Percentiles rank a stretch among this genome's conserved stretches.
Evolutionary conservation across 164 flowering plant species (phyloP).

Genomic region (Dillenia turbinata): DNA sequence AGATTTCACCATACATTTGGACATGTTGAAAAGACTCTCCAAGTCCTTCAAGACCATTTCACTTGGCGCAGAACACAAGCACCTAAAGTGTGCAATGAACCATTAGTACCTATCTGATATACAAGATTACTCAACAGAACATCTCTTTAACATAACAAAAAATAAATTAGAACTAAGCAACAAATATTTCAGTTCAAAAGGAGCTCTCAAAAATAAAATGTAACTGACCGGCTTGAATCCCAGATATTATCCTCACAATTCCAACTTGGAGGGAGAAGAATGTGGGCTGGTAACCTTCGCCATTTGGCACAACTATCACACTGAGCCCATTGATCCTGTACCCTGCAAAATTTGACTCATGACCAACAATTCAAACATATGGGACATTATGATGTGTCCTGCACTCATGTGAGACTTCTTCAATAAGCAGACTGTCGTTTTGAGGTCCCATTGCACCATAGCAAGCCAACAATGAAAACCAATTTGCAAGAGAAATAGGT

Average conservation of each 20-base stretch:
- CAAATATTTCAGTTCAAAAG: not conserved
- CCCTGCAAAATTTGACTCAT: conserved; percentile 36
- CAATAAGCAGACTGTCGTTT: too few relatives aligned
- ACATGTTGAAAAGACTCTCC: conserved; percentile 46
- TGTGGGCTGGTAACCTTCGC: conserved; percentile 80
- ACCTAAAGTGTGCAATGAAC: conserved; percentile 32
- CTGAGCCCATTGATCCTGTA: conserved; percentile 87
- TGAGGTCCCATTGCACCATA: too few relatives aligned
- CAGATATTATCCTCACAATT: conserved; percentile 77
- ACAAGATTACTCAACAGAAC: too few relatives aligned
- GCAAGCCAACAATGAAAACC: too few relatives aligned
- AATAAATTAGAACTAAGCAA: not conserved
- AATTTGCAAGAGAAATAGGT: too few relatives aligned
- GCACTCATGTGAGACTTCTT: too few relatives aligned
- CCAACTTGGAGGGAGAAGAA: conserved; percentile 81
- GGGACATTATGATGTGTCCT: too few relatives aligned
- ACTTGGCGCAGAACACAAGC: conserved; percentile 69
- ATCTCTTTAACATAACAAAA: not conserved
- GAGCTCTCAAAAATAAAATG: not conserved
- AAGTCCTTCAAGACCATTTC: conserved; percentile 57
- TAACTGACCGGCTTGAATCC: conserved; percentile 65
- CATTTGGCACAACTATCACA: conserved; percentile 92
- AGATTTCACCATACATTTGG: conserved; percentile 44
- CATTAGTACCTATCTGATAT: not conserved
- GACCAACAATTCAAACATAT: too few relatives aligned